Percentiles rank a stretch among this genome's conserved stretches.
phyloP scores from a whole-genome alignment of 306 rosid species.

The Alnus rubra region DNA sequence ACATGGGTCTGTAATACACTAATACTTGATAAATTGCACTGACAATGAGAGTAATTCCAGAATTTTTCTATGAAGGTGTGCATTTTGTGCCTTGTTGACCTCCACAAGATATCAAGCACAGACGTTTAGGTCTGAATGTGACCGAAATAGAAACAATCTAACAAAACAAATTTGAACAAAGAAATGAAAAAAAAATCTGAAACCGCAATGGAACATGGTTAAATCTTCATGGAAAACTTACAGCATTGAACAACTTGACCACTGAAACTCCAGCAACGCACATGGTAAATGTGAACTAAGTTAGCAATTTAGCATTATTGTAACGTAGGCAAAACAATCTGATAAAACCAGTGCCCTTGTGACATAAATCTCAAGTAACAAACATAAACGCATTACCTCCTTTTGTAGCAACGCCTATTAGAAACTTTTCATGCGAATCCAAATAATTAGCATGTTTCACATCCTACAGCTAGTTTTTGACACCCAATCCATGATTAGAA shows the following conservation, averaged over 20 bases:
- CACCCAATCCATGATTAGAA: too few species aligned
- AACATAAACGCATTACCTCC: slow-evolving; percentile 57
- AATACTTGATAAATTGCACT: neutral
- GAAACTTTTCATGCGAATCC: slow-evolving; percentile 72
- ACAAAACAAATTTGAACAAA: too few species aligned
- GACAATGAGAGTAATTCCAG: neutral
- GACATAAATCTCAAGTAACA: slow-evolving; percentile 10
- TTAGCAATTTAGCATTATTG: slow-evolving; percentile 44
- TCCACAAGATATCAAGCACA: slow-evolving; percentile 37
- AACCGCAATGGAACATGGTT: slow-evolving; percentile 3
- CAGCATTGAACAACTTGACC: slow-evolving; percentile 97
- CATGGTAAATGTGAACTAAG: slow-evolving; percentile 30
- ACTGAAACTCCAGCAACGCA: slow-evolving; percentile 58
- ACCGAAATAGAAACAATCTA: slow-evolving; percentile 13
- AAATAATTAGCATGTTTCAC: slow-evolving; percentile 64
- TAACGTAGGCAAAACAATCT: slow-evolving; percentile 11
- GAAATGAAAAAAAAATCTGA: neutral
- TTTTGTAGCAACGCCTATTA: slow-evolving; percentile 82
- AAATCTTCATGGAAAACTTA: slow-evolving; percentile 47
- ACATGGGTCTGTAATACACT: neutral
- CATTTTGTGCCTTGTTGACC: slow-evolving; percentile 83
- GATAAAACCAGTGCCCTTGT: neutral
- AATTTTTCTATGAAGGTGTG: neutral
- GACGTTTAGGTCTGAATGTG: neutral
- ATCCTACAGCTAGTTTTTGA: too few species aligned